Base-by-base conservation (phyloP, 257 asterid genomes). In the Solanum piurae region DNA sequence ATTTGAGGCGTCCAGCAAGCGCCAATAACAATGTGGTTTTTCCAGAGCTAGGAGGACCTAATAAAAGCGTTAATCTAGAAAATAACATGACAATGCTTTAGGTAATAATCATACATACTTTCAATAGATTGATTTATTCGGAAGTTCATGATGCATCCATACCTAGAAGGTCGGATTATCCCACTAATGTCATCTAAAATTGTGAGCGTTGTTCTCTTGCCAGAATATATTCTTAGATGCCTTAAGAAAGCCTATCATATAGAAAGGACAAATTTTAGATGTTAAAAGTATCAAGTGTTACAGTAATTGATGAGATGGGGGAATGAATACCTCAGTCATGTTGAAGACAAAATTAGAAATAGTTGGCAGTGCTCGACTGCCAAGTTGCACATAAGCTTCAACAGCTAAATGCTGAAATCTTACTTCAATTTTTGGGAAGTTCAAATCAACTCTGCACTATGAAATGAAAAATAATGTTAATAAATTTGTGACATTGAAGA, bases 11-110 rank as follows among this genome's bases (percentile, higher is more conserved):
- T 87, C 99, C 99, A 87, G 99, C 97, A 86, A 97, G 96, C 83
- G 99, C 98, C 90, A 94, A 87, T 52, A 97, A 93, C 91, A 97
- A 86, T 36, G 98, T 95, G 2, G 97, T 95, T 95, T 97, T 97
- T 89, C 99, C 99, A 86, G 99, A 97, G 94, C 99, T 93, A 72
- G 99, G 99, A 52, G 98, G 99, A 68, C 99, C 98, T 93, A 97
- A 87, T 76, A 97, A 89, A 85, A 97, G 93, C 68, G 99, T 97
- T 89, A 95, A 94, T 88, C 99, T 97, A 91, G 60, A 91, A 86
- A 83, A 87, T 46, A 88, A 77, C 80, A 89, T 80, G 86, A 91
- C 71, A 29, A 33, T 40, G 20, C 14, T 83, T 71, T 25, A 86
- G 83, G 31, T 75, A 21, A 74, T 75, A 21, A 74, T 90, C 46